phyloP scores from a whole-genome alignment of 2,329 filamentous ascomycete genomes.

The Neofusicoccum umdonicola region DNA sequence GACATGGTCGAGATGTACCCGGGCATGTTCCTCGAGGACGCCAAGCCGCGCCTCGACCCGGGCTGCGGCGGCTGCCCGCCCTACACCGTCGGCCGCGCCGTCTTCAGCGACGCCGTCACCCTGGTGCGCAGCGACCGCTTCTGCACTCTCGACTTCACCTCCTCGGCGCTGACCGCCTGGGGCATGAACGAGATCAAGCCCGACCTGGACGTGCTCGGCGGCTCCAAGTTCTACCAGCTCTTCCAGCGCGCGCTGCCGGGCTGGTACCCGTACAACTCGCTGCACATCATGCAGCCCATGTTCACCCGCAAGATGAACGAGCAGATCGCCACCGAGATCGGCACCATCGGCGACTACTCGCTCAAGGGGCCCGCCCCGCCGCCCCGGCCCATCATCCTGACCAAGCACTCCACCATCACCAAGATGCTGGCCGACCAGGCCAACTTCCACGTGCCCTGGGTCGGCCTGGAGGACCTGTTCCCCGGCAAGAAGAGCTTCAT shows the following conservation, averaged over 20 bases:
- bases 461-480: conserved; percentile 18
- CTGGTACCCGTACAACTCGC: conserved; percentile 34
- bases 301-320: conserved; percentile 19
- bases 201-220: conserved; percentile 30
- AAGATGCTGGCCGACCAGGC: conserved; percentile 16
- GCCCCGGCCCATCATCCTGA: neutral
- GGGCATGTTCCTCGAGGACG: conserved; percentile 62
- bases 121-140: conserved; percentile 61
- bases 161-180: conserved; percentile 38
- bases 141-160: conserved; percentile 48
- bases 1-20: conserved; percentile 70
- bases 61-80: conserved; percentile 54
- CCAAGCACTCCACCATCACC: conserved; percentile 5
- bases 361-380: neutral
- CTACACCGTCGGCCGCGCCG: conserved; percentile 55
- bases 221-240: conserved; percentile 53
- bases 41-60: conserved; percentile 51
- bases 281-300: conserved; percentile 26
- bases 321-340: conserved; percentile 16
- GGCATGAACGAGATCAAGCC: conserved; percentile 46
- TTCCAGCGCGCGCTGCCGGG: conserved; percentile 49
- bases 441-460: conserved; percentile 18
- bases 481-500: conserved; percentile 19
- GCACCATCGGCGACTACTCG: conserved; percentile 15
- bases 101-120: conserved; percentile 60